Base-by-base conservation (phyloP, 345 rosid genomes). In the Draba incana region DNA sequence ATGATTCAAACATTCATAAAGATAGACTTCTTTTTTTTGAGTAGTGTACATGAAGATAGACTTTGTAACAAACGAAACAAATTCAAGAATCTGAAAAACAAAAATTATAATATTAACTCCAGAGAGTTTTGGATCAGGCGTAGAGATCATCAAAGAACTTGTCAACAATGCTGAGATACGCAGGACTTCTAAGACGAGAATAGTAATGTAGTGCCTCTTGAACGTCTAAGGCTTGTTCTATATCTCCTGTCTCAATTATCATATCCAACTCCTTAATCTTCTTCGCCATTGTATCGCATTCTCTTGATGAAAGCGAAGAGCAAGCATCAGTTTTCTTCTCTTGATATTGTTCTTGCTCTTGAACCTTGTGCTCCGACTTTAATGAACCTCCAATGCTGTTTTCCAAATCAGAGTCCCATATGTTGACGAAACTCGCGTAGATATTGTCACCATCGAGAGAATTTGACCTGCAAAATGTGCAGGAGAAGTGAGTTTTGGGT, bases 131-230 rank as follows among this genome's bases (percentile, higher is more conserved):
- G 14, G 45, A 38, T 56, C 46, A 39, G 47, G 81, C 61, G 77
- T 85, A 83, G 82, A 90, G 84, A 58, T 87, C 90, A 50, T 64
- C 73, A 76, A 90, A 84, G 82, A 94, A 94, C 72, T 75, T 80
- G 81, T 90, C 89, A 6, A 88, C 98, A 42, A 93, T 87, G 70
- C 80, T 90, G 51, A 84, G 80, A 69, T 94, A 90, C 6, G 75
- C 89, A 0, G 97, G 97, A 66, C 98, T 88, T 69, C 61, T 84
- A 61, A 88, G 90, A 53, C 80, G 79, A 23, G 92, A 85, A 68
- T 93, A 90, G 71, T 90, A 90, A 67, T 87, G 96, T 16, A 90
- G 79, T 20, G 97, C 97, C 63, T 94, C 99, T 78, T 94, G 97
- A 2, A 90, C 80, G 73, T 94, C 97, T 71, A 94, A 64, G 7